phyloP scores from a whole-genome alignment of 2,329 filamentous ascomycete genomes.

The Epicoccum nigrum region DNA sequence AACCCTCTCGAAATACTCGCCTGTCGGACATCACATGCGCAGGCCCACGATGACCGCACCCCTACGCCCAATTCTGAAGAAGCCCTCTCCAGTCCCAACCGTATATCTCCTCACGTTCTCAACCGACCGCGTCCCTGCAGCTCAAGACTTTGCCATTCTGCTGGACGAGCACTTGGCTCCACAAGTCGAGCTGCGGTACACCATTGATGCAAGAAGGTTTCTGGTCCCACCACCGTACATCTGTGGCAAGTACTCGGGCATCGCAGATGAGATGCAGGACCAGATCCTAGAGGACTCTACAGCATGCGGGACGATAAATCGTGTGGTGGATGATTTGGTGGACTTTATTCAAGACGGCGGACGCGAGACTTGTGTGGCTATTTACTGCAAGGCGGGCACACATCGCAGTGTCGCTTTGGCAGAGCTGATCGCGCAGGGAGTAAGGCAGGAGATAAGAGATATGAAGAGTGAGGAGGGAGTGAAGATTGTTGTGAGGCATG shows the following conservation, averaged over 20 bases:
- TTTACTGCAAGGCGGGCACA: slow-evolving; percentile 37
- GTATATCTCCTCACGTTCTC: slow-evolving; percentile 36
- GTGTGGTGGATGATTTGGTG: slow-evolving; percentile 22
- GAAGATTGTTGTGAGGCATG: slow-evolving; percentile 34
- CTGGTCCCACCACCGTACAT: slow-evolving; percentile 19
- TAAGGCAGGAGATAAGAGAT: slow-evolving; percentile 22
- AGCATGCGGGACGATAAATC: slow-evolving; percentile 21
- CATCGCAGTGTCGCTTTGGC: slow-evolving; percentile 42
- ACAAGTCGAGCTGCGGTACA: slow-evolving; percentile 31
- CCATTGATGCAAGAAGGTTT: slow-evolving; percentile 28
- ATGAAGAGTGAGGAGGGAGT: slow-evolving; percentile 18
- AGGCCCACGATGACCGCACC: not conserved
- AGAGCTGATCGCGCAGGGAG: slow-evolving; percentile 33
- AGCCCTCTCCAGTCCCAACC: slow-evolving; percentile 17
- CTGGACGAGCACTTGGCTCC: slow-evolving; percentile 22
- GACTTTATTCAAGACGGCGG: slow-evolving; percentile 2
- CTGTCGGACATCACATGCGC: slow-evolving; percentile 1
- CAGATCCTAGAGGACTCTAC: slow-evolving; percentile 25
- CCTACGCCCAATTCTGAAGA: not conserved
- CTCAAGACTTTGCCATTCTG: slow-evolving; percentile 8
- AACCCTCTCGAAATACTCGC: not conserved
- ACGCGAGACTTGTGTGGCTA: slow-evolving; percentile 24
- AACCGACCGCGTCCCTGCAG: slow-evolving; percentile 7
- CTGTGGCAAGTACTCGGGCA: slow-evolving; percentile 31
- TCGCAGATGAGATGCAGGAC: slow-evolving; percentile 29